A percentile compares a stretch with the other conserved stretches of the same genome.
phyloP scores from a whole-genome alignment of 306 rosid genomes.

The Morella rubra region DNA sequence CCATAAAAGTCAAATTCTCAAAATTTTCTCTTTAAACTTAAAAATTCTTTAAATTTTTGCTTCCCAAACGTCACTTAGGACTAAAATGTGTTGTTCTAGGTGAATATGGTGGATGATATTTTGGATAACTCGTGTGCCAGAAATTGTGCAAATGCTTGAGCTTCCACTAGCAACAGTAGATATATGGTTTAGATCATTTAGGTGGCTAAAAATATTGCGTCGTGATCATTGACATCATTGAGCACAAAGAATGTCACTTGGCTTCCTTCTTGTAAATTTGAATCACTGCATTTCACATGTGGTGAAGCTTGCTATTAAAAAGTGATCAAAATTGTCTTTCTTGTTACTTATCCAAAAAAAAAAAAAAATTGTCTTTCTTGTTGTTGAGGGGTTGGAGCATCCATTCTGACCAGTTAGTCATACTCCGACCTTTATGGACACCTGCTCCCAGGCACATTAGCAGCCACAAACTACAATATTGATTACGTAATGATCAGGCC shows the following conservation, averaged over 20 bases:
- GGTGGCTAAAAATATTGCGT: constrained; percentile 1
- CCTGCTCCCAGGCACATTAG: not conserved
- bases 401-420: too few species aligned
- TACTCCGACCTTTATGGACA: too few species aligned
- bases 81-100: constrained; percentile 12
- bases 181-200: not conserved
- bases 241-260: not conserved
- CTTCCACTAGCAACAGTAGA: not conserved
- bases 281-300: not conserved
- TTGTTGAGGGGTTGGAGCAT: too few species aligned
- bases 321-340: not conserved
- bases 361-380: too few species aligned
- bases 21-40: too few species aligned
- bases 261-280: not conserved
- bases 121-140: not conserved
- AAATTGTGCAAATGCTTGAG: not conserved
- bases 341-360: too few species aligned
- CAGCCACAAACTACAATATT: not conserved
- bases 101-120: not conserved
- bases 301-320: not conserved
- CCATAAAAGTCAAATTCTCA: too few species aligned
- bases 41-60: too few species aligned
- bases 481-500: not conserved
- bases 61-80: not conserved
- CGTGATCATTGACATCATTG: not conserved